phyloP scores from a whole-genome alignment of 805 yeast species.

The Tetrapisispora iriomotensis region DNA sequence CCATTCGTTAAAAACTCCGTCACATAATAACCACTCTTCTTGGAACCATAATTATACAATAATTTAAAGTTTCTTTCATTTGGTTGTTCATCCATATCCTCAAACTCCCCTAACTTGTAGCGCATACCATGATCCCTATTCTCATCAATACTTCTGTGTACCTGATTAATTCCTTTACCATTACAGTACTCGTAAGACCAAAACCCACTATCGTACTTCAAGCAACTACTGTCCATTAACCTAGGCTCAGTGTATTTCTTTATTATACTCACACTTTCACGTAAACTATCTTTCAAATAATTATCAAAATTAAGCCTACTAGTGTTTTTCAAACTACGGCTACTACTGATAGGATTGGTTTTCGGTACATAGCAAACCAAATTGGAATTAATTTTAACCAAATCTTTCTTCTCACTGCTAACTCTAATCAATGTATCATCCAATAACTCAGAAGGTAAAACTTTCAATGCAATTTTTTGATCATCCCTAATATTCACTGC shows the following conservation, averaged over 20 bases:
- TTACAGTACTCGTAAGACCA: constrained; percentile 47
- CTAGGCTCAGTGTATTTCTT: constrained; percentile 4
- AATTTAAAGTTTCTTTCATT: constrained; percentile 21
- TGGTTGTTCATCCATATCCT: constrained; percentile 17
- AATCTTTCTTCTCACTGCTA: constrained; percentile 3
- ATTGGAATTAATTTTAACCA: constrained; percentile 11
- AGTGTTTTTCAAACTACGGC: not conserved
- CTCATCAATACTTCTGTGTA: constrained; percentile 28
- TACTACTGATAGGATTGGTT: not conserved
- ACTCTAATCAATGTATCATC: constrained; percentile 6
- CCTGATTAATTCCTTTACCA: constrained; percentile 41
- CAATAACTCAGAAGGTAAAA: constrained; percentile 13
- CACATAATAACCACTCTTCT: constrained; percentile 25
- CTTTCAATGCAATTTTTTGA: constrained; percentile 11
- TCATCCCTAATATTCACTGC: constrained; percentile 6
- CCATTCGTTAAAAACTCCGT: constrained; percentile 38
- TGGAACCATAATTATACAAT: constrained; percentile 10
- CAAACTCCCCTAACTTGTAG: constrained; percentile 31
- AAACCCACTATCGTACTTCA: constrained; percentile 32
- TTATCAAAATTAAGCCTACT: constrained; percentile 5
- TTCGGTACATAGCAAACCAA: constrained; percentile 14
- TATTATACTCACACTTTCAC: constrained; percentile 13
- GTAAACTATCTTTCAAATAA: constrained; percentile 8
- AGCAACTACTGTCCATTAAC: constrained; percentile 16
- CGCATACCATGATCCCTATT: constrained; percentile 9